Evolutionary conservation across 148 eudicot species (phyloP), one percentile per base, ranked within the genome.

Genomic region (Suaeda aralocaspica): DNA sequence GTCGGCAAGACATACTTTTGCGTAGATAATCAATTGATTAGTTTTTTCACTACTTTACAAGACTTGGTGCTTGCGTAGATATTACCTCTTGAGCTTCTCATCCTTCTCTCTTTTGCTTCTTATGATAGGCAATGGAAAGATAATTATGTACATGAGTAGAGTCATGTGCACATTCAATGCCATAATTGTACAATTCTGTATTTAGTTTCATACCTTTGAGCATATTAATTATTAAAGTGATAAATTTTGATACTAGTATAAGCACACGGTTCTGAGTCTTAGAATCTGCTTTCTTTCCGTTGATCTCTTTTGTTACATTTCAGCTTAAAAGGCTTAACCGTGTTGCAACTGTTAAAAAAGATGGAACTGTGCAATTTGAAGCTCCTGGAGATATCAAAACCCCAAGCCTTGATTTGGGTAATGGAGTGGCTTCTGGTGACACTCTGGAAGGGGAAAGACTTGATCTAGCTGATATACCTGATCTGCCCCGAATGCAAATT

Each of bases 341-440:
- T 29, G 56, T 79, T 53, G 85, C 80, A 44, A 73, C 73, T 73
- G 80, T 82, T 25, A 82, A 79, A 76, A 53, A 66, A 4, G 82
- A 82, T 56, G 85, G 85, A 79, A 79, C 80, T 56, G 85, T 82
- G 25, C 80, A 79, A 44, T 79, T 82, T 70, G 85, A 79, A 30
- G 80, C 79, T 25, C 82, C 82, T 11, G 76, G 59, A 34, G 76
- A 79, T 71, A 70, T 82, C 42, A 79, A 76, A 76, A 73, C 75
- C 19, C 62, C 75, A 51, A 79, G 48, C 49, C 55, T 62, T 65
- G 78, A 82, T 79, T 63, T 73, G 64, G 80, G 57, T 41, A 21
- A 62, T 73, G 80, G 77, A 69, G 49, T 55, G 59, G 67, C 33
- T 52, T 25, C 63, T 82, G 74, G 41, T 69, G 70, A 62, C 21